A percentile compares a stretch with the other conserved stretches of the same genome.
These are phyloP conservation scores for Suhomyces bokatorum DNA, from an alignment of 1,139 yeast genomes.

Conservation along the genomic window DNA sequence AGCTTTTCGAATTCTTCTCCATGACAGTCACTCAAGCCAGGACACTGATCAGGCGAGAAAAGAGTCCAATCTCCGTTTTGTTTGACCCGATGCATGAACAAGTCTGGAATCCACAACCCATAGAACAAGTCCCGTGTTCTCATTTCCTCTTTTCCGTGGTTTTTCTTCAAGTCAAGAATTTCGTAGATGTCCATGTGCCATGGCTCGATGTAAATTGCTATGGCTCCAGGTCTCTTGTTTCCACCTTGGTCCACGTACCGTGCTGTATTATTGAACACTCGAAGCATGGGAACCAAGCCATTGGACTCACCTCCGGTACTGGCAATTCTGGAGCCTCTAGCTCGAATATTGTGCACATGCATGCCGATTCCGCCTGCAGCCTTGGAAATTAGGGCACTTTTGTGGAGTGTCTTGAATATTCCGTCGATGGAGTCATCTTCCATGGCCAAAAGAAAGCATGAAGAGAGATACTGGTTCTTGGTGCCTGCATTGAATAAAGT, in stretches of 20 bases:
- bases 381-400: slow-evolving; percentile 84
- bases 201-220: slow-evolving; percentile 85
- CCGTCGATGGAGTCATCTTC: slow-evolving; percentile 90
- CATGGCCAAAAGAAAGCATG: slow-evolving; percentile 88
- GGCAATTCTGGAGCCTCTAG: slow-evolving; percentile 84
- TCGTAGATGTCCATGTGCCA: slow-evolving; percentile 91
- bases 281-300: slow-evolving; percentile 86
- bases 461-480: slow-evolving; percentile 81
- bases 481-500: slow-evolving; percentile 91
- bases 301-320: slow-evolving; percentile 89
- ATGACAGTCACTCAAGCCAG: slow-evolving; percentile 51
- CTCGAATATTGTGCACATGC: slow-evolving; percentile 79
- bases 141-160: slow-evolving; percentile 88
- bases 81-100: slow-evolving; percentile 60
- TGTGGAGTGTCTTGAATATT: slow-evolving; percentile 81
- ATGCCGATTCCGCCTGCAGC: slow-evolving; percentile 92
- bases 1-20: slow-evolving; percentile 51
- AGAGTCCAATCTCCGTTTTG: slow-evolving; percentile 51
- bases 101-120: slow-evolving; percentile 90
- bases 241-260: slow-evolving; percentile 95
- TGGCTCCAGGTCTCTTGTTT: slow-evolving; percentile 91
- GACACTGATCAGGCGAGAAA: slow-evolving; percentile 55
- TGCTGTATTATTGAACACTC: slow-evolving; percentile 89
- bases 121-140: slow-evolving; percentile 88
- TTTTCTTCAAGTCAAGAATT: slow-evolving; percentile 79